These are phyloP conservation scores for Rosa rugosa DNA, from an alignment of 306 rosid species.

Conservation along the genomic window DNA sequence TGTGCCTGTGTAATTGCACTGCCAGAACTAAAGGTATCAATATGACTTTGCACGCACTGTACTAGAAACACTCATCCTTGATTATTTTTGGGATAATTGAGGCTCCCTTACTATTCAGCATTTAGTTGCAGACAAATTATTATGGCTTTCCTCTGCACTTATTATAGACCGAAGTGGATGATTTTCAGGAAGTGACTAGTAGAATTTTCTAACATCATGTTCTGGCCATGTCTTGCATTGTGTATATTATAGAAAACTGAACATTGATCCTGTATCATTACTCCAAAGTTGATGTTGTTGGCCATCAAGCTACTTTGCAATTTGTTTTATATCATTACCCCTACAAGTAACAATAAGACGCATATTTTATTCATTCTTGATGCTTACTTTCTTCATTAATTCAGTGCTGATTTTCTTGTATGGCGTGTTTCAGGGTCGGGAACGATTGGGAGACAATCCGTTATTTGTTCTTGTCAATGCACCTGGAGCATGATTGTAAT, in stretches of 20 bases:
- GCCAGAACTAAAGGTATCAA: slow-evolving; percentile 81
- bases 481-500: slow-evolving; percentile 32
- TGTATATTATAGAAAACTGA: background rate
- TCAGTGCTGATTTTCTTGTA: slow-evolving; percentile 14
- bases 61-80: background rate
- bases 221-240: background rate
- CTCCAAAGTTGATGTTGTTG: background rate
- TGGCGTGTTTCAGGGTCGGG: slow-evolving; percentile 74
- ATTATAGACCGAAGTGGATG: background rate
- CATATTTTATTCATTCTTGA: background rate
- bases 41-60: slow-evolving; percentile 23
- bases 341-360: background rate
- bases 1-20: slow-evolving; percentile 94
- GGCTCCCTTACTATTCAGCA: background rate
- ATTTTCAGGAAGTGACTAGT: background rate
- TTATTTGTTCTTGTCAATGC: slow-evolving; percentile 70
- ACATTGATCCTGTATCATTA: background rate
- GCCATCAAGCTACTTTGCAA: background rate
- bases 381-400: background rate
- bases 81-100: background rate
- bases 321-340: background rate
- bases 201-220: background rate
- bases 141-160: background rate
- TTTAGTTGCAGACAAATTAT: background rate
- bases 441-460: slow-evolving; percentile 60